Evolutionary conservation across 139 green algal genomes (phyloP), one percentile per base, ranked within the genome.

Genomic region (Chlorella sp.): DNA sequence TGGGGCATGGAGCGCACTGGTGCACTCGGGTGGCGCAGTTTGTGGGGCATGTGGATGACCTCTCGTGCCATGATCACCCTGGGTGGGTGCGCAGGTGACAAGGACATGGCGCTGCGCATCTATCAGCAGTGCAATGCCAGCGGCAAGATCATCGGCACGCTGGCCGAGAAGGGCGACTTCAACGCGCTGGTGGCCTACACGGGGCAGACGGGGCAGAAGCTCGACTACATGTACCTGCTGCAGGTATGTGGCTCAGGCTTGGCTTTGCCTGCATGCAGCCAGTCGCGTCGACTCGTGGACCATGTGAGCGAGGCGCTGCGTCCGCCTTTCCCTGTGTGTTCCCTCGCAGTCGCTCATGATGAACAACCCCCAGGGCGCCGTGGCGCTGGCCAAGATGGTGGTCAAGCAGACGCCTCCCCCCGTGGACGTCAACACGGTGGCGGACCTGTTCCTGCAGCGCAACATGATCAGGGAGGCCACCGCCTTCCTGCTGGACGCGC

Each of bases 201-300:
- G 22, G 64, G 64, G 3, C 64, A 70, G 76, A 89, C 85, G 27
- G 93, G 93, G 50, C 88, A 92, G 77, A 91, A 84, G 71, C 92
- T 96, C 2, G 93, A 99, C 87, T 99, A 98, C 89, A 78, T 97
- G 76, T 95, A 91, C 88, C 88, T 98, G 77, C 79, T 97, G 85
- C 91, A n/a, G n/a, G n/a, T n/a, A n/a, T n/a, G n/a, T n/a, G n/a
- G n/a, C n/a, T n/a, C n/a, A n/a, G n/a, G n/a, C n/a, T n/a, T n/a
- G n/a, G n/a, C n/a, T n/a, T n/a, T n/a, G 93, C 83, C 69, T 35
- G 49, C 22, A 22, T 60, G 22, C 49, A 60, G 49, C 49, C 17
- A n/a, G 49, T 60, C 17, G 49, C 49, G 17, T 60, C 17, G 49
- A 17, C 17, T 60, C 49, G 17, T 60, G 17, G 49, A 22, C 49